Conservation (phyloP, 192 early-diverging fungal genomes). For the Backusella morwellensis region DNA sequence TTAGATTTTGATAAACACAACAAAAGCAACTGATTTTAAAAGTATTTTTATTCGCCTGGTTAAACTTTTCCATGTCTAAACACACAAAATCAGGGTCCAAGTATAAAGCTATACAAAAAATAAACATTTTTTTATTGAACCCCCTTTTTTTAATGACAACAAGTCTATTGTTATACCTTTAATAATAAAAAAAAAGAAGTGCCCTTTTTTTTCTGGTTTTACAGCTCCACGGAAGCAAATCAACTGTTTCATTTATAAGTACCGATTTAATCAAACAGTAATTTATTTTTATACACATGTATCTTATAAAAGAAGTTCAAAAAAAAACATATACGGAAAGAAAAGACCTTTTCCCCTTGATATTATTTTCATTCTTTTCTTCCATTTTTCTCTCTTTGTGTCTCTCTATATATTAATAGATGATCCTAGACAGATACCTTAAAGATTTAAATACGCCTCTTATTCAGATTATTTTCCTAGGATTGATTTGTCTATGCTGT, state of each 20-base stretch:
- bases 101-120: too few relatives aligned
- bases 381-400: neutral
- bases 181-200: neutral
- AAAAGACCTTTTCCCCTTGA: neutral
- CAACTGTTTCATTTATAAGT: neutral
- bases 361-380: neutral
- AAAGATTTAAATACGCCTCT: conserved; percentile 54
- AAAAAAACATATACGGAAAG: neutral
- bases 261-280: neutral
- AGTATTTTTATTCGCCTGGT: neutral
- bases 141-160: neutral
- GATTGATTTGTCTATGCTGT: conserved; percentile 72
- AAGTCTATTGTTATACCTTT: neutral
- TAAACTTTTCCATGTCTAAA: too few relatives aligned
- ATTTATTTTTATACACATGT: neutral
- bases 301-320: neutral
- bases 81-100: too few relatives aligned
- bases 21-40: neutral
- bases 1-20: neutral
- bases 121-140: too few relatives aligned
- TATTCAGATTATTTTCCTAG: conserved; percentile 68
- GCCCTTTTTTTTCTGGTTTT: neutral
- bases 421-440: neutral
- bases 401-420: neutral
- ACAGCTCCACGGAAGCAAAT: neutral